Evolutionary conservation across 495 filamentous ascomycete species (phyloP), one percentile per base, ranked within the genome.

Genomic region (Articulospora tetracladia): DNA sequence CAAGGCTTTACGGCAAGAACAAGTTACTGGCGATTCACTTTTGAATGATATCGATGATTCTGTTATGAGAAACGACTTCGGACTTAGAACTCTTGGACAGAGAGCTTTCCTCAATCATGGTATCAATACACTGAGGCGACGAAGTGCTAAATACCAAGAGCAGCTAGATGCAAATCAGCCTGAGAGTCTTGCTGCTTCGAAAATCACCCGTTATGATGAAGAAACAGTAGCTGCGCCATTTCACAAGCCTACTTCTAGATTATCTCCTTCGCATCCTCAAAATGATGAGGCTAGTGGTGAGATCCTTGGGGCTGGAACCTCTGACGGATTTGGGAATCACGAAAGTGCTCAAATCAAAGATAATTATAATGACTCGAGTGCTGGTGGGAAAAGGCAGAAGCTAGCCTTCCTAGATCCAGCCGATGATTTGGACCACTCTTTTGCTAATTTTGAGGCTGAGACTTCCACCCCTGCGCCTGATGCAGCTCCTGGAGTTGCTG

Each of bases 11-110:
- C 76, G 80, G 2, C 77, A 86, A 0, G 76, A 87, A 53, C 74
- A 77, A 2, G 73, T 93, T 2, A 81, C 81, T 52, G 91, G 91
- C 6, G 69, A 78, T 30, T 76, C 81, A 0, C 75, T 95, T 0
- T 72, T 94, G 1, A 64, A 73, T 2, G 68, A 76, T 60, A 69
- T 86, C 1, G 73, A 80, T 50, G 68, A 73, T 4, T 36, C 63
- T 3, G 62, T 72, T 22, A 61, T 87, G 32, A 77, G 72, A 15
- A 70, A 80, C 50, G 81, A 85, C 4, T 66, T 85, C 23, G 77
- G 77, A 0, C 61, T 87, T 23, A 78, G 62, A 49, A 65, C 71
- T 17, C 62, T 83, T 15, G 79, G 78, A 1, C 74, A 77, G 51
- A 72, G 77, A 23, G 70, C 68, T 44, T 74, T 69, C 19, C 62